phyloP scores from a whole-genome alignment of 257 asterid genomes.

The Solanum acaule region DNA sequence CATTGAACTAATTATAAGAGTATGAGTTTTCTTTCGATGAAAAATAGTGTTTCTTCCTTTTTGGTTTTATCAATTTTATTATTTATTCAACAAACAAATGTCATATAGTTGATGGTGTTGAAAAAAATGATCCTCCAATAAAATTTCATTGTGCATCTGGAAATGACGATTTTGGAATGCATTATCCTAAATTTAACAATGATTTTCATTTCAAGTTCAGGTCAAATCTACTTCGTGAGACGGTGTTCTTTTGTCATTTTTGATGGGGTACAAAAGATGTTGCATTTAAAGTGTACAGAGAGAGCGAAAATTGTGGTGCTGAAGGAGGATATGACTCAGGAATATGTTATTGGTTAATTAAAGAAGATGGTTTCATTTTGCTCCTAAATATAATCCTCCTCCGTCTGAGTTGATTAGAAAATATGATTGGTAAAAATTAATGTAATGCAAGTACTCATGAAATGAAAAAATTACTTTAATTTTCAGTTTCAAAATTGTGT shows the following conservation, averaged over 20 bases:
- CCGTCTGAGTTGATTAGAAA: neutral
- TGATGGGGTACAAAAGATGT: neutral
- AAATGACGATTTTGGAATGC: neutral
- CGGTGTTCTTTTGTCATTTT: neutral
- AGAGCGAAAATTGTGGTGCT: no score
- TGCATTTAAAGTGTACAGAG: neutral
- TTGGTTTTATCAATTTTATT: neutral
- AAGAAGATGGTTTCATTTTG: neutral
- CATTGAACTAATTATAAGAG: neutral
- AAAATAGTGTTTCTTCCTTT: neutral
- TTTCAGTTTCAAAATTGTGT: no score
- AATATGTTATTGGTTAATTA: neutral
- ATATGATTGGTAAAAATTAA: neutral
- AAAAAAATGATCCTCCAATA: neutral
- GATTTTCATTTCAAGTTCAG: neutral
- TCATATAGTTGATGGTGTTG: neutral
- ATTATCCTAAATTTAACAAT: neutral
- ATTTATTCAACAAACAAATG: neutral
- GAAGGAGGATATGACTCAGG: neutral
- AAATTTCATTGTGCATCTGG: neutral
- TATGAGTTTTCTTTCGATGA: neutral
- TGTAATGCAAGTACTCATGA: neutral
- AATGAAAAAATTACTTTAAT: neutral
- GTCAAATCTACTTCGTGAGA: neutral
- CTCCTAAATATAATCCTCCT: neutral